These are phyloP conservation scores for Colletotrichum godetiae DNA, from an alignment of 2,329 filamentous ascomycete genomes.

Conservation along the genomic window DNA sequence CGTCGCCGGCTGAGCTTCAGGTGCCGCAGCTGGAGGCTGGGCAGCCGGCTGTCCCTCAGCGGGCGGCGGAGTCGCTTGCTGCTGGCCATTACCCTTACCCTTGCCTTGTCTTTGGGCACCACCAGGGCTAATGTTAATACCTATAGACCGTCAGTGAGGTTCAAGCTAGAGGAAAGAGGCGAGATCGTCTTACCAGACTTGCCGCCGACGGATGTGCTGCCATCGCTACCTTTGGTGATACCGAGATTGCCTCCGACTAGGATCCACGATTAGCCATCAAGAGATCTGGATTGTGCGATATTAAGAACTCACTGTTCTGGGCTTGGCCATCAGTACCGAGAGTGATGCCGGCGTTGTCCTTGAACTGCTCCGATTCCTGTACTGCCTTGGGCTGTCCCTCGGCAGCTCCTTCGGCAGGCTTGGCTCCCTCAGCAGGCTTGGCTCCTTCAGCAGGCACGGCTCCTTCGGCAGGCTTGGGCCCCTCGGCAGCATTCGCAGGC, in stretches of 20 bases:
- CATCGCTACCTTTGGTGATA: slow-evolving; percentile 31
- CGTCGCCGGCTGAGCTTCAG: background rate
- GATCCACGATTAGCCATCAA: background rate
- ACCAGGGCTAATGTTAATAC: slow-evolving; percentile 26
- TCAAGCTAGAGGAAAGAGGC: no score
- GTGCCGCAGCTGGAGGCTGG: background rate
- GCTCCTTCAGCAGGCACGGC: background rate
- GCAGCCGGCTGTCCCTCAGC: background rate
- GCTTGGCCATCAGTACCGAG: slow-evolving; percentile 13
- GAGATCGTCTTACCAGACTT: slow-evolving; percentile 22
- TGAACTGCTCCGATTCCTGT: slow-evolving; percentile 29
- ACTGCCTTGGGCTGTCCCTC: slow-evolving; percentile 27
- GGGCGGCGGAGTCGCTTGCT: slow-evolving; percentile 1
- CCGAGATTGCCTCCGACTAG: slow-evolving; percentile 28
- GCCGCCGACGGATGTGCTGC: slow-evolving; percentile 29
- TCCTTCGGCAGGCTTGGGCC: background rate
- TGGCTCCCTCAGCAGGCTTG: background rate
- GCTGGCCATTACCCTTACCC: background rate
- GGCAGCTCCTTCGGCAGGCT: background rate
- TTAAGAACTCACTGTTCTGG: slow-evolving; percentile 17
- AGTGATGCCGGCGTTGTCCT: slow-evolving; percentile 25
- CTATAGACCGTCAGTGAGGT: background rate
- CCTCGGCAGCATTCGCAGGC: background rate
- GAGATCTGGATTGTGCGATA: background rate
- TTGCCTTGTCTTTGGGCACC: background rate